Percentiles rank a stretch among this genome's conserved stretches.
Evolutionary conservation across 495 filamentous ascomycete genomes (phyloP).

Genomic region (Neurospora sp.): DNA sequence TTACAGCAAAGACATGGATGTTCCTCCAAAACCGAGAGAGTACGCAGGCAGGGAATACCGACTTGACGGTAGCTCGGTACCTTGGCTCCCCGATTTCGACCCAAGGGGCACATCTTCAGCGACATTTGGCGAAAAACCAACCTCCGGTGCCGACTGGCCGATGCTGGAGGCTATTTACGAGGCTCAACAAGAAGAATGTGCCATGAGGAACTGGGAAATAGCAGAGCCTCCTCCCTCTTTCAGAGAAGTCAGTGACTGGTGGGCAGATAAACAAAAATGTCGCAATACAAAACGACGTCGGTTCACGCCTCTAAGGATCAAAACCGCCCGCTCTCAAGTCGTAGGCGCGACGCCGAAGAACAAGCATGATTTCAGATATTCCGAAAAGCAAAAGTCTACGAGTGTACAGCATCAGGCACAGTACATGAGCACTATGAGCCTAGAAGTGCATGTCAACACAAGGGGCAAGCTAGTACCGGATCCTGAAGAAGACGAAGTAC

Average conservation of each 20-base stretch:
- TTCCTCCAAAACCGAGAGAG: conserved; percentile 67
- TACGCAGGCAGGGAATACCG: conserved; percentile 87
- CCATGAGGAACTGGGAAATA: conserved; percentile 56
- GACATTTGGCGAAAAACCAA: conserved; percentile 43
- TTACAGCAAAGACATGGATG: conserved; percentile 79
- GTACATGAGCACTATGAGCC: conserved; percentile 93
- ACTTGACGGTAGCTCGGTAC: conserved; percentile 60
- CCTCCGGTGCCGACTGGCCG: conserved; percentile 34
- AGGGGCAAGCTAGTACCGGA: conserved; percentile 71
- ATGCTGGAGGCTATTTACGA: conserved; percentile 42
- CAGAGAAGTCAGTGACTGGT: conserved; percentile 63
- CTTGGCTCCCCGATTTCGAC: conserved; percentile 75
- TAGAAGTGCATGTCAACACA: conserved; percentile 93
- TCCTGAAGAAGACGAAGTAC: conserved; percentile 83
- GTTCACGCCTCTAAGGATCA: conserved; percentile 32
- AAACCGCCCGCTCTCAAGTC: conserved; percentile 65
- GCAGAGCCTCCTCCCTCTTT: conserved; percentile 56
- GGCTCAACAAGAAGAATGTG: conserved; percentile 41
- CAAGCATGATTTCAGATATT: conserved; percentile 76
- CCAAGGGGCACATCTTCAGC: conserved; percentile 46
- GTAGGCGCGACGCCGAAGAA: conserved; percentile 83
- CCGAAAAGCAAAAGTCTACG: conserved; percentile 63
- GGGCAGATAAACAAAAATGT: conserved; percentile 28
- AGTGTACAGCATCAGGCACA: conserved; percentile 79
- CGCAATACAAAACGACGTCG: conserved; percentile 6